Conservation (phyloP, 2,329 filamentous ascomycete species). For the Thyridium curvatum region DNA sequence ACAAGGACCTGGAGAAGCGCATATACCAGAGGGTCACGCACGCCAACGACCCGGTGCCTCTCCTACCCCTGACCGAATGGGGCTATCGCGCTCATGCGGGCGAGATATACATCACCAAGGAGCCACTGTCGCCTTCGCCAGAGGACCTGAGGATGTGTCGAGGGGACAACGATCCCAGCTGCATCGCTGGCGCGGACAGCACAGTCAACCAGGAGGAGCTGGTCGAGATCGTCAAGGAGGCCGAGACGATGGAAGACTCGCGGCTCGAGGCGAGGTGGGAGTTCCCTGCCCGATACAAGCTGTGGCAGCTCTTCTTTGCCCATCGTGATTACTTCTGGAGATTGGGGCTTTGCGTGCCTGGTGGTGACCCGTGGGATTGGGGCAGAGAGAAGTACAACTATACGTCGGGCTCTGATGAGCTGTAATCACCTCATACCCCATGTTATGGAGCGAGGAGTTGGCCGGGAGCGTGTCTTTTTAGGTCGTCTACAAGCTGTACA, state of each 20-base stretch:
- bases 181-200: conserved; percentile 50
- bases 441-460: no score
- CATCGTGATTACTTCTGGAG: conserved; percentile 98
- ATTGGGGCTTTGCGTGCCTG: conserved; percentile 81
- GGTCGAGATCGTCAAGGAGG: conserved; percentile 4
- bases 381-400: conserved; percentile 42
- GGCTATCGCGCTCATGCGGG: conserved; percentile 79
- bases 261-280: conserved; percentile 10
- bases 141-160: conserved; percentile 65
- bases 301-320: conserved; percentile 92
- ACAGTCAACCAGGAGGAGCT: not conserved
- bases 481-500: no score
- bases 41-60: conserved; percentile 76
- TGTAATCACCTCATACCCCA: conserved; percentile 18
- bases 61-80: conserved; percentile 83
- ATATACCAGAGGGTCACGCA: conserved; percentile 79
- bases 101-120: conserved; percentile 78
- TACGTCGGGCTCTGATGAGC: conserved; percentile 25
- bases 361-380: conserved; percentile 67
- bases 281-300: conserved; percentile 55
- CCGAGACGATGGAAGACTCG: not conserved
- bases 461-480: no score
- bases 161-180: conserved; percentile 65
- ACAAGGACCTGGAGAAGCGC: conserved; percentile 21
- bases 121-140: conserved; percentile 59